phyloP scores from a whole-genome alignment of 2,329 filamentous ascomycete species.

The Alternaria rosae region DNA sequence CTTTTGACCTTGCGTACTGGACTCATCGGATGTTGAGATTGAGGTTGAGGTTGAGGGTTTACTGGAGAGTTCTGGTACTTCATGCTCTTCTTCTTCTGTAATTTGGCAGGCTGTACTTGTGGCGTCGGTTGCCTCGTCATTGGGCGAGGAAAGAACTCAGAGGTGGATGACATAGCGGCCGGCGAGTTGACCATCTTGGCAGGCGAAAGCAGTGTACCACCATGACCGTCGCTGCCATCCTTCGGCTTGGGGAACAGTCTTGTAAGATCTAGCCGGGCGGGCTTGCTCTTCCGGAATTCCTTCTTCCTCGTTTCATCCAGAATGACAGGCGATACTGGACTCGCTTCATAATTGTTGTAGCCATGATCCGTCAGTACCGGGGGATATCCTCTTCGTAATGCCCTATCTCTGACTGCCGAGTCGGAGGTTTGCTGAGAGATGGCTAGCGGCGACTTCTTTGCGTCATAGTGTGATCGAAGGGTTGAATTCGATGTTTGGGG shows the following conservation, averaged over 20 bases:
- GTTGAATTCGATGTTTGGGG: slow-evolving; percentile 49
- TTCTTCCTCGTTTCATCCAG: slow-evolving; percentile 28
- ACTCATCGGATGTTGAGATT: slow-evolving; percentile 19
- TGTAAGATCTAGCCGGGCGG: slow-evolving; percentile 51
- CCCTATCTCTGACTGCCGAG: slow-evolving; percentile 55
- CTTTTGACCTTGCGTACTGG: slow-evolving; percentile 40
- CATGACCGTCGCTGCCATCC: slow-evolving; percentile 27
- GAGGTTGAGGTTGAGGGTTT: slow-evolving; percentile 11
- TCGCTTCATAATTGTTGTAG: slow-evolving; percentile 20
- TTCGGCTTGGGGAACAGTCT: slow-evolving; percentile 52
- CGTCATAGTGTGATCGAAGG: slow-evolving; percentile 54
- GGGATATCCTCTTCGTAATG: slow-evolving; percentile 50
- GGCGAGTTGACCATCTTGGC: slow-evolving; percentile 52
- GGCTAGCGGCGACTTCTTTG: slow-evolving; percentile 49
- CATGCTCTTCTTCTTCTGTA: slow-evolving; percentile 33
- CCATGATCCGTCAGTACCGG: slow-evolving; percentile 28
- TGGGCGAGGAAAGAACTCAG: slow-evolving; percentile 47
- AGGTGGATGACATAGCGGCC: slow-evolving; percentile 48
- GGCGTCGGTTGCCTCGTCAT: slow-evolving; percentile 44
- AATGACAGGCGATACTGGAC: slow-evolving; percentile 31
- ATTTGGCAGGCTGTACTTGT: slow-evolving; percentile 22
- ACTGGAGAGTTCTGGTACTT: slow-evolving; percentile 24
- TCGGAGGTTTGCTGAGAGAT: slow-evolving; percentile 56
- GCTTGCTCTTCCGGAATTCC: slow-evolving; percentile 43
- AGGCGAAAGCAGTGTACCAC: slow-evolving; percentile 45